Base-by-base conservation (phyloP, 805 yeast species). In the Starmerella geochares region DNA sequence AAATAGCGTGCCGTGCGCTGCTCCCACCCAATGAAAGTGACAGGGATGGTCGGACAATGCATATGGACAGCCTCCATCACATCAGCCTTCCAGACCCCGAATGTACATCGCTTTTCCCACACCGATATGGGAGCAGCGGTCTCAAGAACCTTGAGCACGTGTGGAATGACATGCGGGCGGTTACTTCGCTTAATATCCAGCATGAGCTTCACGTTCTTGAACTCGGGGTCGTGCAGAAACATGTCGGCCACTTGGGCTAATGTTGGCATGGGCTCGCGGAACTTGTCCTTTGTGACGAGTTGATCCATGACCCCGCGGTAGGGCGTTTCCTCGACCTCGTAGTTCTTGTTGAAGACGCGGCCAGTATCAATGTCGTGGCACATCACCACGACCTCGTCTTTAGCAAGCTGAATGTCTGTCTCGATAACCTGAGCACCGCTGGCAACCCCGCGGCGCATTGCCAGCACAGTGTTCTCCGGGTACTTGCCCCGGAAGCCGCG, bases 361-460 rank as follows among this genome's bases (percentile, higher is more conserved):
- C 71, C 73, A 0, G 81, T 71, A 43, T 60, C 63, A 3, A 71
- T 64, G 51, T 78, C 83, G 56, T 78, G 83, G 53, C 74, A 73
- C 44, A 78, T 66, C 17, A 78, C 77, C 2, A 77, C 71, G 4
- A 67, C 67, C n/a, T 76, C 76, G 57, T 78, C 83, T 3, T 60
- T 56, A 0, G 79, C 67, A 52, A 77, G 67, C 58, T 77, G 82
- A 27, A 78, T 62, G 58, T 78, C 83, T 9, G 79, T 73, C 59
- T 77, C 82, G 19, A 78, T 67, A 21, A 71, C 68, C 42, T 65
- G 69, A 9, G 70, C 71, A 7, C 73, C 74, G 13, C 69, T 72
- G 16, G 68, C 71, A n/a, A 70, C 61, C 1, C 78, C 78, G 23
- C 71, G 72, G 14, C 71, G 61, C 57, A 74, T 72, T 0, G 78